Percentiles rank a stretch among this genome's conserved stretches.
phyloP scores from a whole-genome alignment of 495 filamentous ascomycete species.

The Parachaetomium inaequale region DNA sequence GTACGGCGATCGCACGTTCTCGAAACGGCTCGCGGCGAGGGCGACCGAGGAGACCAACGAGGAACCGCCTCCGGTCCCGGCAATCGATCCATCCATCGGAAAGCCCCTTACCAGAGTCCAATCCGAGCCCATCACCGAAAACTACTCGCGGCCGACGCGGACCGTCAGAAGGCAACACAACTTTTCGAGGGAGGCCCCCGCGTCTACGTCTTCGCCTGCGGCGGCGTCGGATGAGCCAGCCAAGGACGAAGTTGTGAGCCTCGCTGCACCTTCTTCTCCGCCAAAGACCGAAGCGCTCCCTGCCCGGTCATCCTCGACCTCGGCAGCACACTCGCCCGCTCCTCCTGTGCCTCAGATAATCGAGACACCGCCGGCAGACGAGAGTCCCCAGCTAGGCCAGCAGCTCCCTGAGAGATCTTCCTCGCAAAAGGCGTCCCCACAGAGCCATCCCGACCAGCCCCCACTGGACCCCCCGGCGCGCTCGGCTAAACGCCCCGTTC shows the following conservation, averaged over 20 bases:
- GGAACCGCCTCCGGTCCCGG: conserved; percentile 47
- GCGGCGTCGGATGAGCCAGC: conserved; percentile 8
- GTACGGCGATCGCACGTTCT: conserved; percentile 54
- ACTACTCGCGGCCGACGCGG: conserved; percentile 51
- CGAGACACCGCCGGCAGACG: conserved; percentile 59
- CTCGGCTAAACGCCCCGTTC: conserved; percentile 45
- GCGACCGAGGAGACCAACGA: conserved; percentile 57
- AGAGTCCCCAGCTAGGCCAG: conserved; percentile 34
- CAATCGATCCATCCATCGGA: conserved; percentile 48
- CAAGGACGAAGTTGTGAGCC: conserved; percentile 21
- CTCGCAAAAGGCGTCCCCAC: conserved; percentile 46
- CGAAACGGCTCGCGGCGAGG: conserved; percentile 61
- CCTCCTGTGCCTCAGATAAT: conserved; percentile 61
- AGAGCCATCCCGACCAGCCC: conserved; percentile 26
- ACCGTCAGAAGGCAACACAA: conserved; percentile 44
- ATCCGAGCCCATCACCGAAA: conserved; percentile 69
- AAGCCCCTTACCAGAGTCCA: conserved; percentile 64
- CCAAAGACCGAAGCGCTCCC: conserved; percentile 22
- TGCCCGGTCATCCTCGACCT: conserved; percentile 25
- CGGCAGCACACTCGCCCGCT: conserved; percentile 17
- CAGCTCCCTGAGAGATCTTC: conserved; percentile 52
- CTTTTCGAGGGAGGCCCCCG: conserved; percentile 33
- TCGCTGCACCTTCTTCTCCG: conserved; percentile 22
- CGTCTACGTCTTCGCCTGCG: background rate
- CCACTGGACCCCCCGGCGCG: conserved; percentile 45